Base-by-base conservation (phyloP, 179 eudicot genomes). In the Beta lomatogona region DNA sequence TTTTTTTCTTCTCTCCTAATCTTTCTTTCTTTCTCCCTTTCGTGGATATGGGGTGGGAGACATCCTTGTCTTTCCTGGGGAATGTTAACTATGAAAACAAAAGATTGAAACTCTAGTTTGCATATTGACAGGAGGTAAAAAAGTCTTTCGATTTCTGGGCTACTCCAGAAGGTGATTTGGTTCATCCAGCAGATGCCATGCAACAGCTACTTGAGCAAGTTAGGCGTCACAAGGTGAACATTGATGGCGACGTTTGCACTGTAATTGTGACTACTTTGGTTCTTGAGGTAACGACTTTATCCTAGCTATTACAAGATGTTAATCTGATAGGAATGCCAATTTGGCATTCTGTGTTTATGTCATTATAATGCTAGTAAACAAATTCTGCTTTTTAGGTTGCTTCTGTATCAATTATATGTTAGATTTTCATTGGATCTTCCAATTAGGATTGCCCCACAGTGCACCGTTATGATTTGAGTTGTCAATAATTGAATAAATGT, bases 121-220 rank as follows among this genome's bases (percentile, higher is more conserved):
- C n/a, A 7, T 77, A 65, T 63, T 73, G 53, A 72, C 85, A 93
- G 97, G 97, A 90, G 84, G 90, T 91, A 12, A 90, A 77, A 76
- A 88, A 89, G 70, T 89, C 97, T 6, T 93, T 93, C 82, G 93
- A 90, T 84, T 93, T 89, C 86, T 93, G 95, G 95, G 97, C 91
- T 48, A 91, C 93, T n/a, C 86, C 88, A 75, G 95, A 91, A 86
- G 97, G 97, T 41, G 97, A 91, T 72, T 31, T 91, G 82, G 90
- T 93, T 70, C 97, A 93, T 79, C 97, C 97, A 46, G 95, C 95
- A 9, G 97, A 91, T 75, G 90, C 91, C 84, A 91, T 93, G 97
- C 91, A 91, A 55, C 93, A 93, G 25, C 81, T 93, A 78, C 89
- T 93, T 50, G 97, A 93, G 86, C 83, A 92, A 86, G 93, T 89